Evolutionary conservation across 2,329 filamentous ascomycete species (phyloP), one percentile per base, ranked within the genome.

Genomic region (Penicillium sp.): DNA sequence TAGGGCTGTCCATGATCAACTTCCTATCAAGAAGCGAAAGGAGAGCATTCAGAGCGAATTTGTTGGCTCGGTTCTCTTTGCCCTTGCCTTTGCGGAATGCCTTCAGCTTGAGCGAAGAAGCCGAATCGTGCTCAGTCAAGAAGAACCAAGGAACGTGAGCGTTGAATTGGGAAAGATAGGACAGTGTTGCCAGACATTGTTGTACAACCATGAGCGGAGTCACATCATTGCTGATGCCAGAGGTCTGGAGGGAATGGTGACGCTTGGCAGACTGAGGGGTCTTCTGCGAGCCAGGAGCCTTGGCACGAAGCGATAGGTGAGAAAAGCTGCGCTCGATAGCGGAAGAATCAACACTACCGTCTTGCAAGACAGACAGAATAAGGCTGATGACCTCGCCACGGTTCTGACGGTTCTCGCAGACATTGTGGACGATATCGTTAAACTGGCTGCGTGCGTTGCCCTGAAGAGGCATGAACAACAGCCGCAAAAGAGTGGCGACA

Each of bases 401-500:
- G 69, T 94, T 99, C 69, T 97, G 92, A n/a, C 91, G 88, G 71
- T 99, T 99, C 74, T 96, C 89, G 69, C 92, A 97, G 25, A 97
- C 88, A 63, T 96, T 91, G 59, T 90, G 86, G 49, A 99, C 86
- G 51, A 99, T 90, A 53, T 88, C 87, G 70, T 94, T 93, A 51
- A 99, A 81, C 56, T 91, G 89, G 58, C 83, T 85, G 62, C 92
- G 90, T 47, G 94, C 88, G 58, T 90, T 94, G 22, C 90, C 90
- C 61, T 93, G 90, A 62, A 97, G 90, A 46, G 90, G 89, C 66
- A 97, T 92, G 72, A 99, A 99, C 93, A 99, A 97, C 9, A 99
- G 83, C n/a, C 95, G 90, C 42, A 99, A 82, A 31, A 99, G 79
- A n/a, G 94, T 97, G 25, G 95, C 94, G 62, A 99, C 88, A 25